Base-by-base conservation (phyloP, 2,329 filamentous ascomycete species). In the Cordyceps farinosa region DNA sequence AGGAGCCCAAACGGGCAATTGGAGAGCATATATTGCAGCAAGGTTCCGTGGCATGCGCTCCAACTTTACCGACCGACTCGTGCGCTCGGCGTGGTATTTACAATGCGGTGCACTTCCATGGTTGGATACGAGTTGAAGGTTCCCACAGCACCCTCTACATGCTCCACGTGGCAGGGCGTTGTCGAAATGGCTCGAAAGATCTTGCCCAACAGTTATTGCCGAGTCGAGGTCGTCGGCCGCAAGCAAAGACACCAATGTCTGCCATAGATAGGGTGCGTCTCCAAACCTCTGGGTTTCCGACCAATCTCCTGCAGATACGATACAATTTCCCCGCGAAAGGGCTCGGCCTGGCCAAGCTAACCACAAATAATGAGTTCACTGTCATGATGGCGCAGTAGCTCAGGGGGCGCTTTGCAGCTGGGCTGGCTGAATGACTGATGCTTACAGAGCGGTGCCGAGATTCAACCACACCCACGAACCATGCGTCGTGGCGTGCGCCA, bases 341-440 rank as follows among this genome's bases (percentile, higher is more conserved):
- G 44, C 42, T 38, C n/a, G 22, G 44, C 27, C 22, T 30, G n/a
- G 38, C 38, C 15, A 44, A 22, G 42, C 54, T 47, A 57, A 27
- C 44, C 45, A 4, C 32, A 42, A 51, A 36, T 8, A 29, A 29
- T 17, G 58, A 53, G 30, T 52, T 45, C 48, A 53, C 1, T 45
- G 38, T 36, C 36, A 22, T 40, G 8, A 61, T 52, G 48, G 36
- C 48, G 58, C 58, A 42, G 54, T 17, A 15, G 30, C 27, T 40
- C 52, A 54, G 29, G 53, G 53, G 53, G 13, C 5, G 15, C 44
- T 40, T 44, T 27, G 5, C 9, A 44, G 32, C 50, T 47, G 47
- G 48, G 30, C 10, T 30, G 15, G 42, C 29, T 48, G 13, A 45
- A 54, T 61, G 42, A 53, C 51, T 61, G 51, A 61, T 54, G 59